Evolutionary conservation across 805 yeast genomes (phyloP).

Genomic region (Metschnikowia santaceciliae): DNA sequence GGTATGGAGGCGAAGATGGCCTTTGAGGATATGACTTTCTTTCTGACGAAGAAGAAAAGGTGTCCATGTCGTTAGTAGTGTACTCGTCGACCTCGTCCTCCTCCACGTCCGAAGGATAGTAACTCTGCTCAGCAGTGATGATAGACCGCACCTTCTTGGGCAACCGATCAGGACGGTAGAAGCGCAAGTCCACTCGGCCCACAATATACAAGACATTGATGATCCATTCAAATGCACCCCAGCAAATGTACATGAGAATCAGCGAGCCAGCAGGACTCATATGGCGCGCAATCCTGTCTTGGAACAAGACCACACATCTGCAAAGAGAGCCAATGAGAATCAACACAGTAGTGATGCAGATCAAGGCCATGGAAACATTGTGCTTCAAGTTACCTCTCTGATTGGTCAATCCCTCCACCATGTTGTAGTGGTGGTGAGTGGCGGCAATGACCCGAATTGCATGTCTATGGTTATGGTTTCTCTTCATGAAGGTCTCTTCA

Average conservation of each 20-base stretch:
- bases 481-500: slow-evolving; percentile 41
- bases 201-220: slow-evolving; percentile 54
- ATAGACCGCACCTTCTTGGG: slow-evolving; percentile 37
- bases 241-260: slow-evolving; percentile 60
- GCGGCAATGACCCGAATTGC: slow-evolving; percentile 62
- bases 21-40: slow-evolving; percentile 7
- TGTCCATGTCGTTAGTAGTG: slow-evolving; percentile 1
- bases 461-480: slow-evolving; percentile 45
- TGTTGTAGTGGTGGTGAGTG: slow-evolving; percentile 39
- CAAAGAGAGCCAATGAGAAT: slow-evolving; percentile 49
- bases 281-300: slow-evolving; percentile 20
- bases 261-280: slow-evolving; percentile 30
- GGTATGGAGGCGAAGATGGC: slow-evolving; percentile 16
- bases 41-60: slow-evolving; percentile 10
- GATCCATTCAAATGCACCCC: slow-evolving; percentile 64
- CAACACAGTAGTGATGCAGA: slow-evolving; percentile 44
- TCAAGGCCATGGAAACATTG: slow-evolving; percentile 46
- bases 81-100: slow-evolving; percentile 17
- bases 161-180: slow-evolving; percentile 69
- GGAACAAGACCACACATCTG: slow-evolving; percentile 48
- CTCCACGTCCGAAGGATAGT: slow-evolving; percentile 29
- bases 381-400: slow-evolving; percentile 44
- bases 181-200: slow-evolving; percentile 69
- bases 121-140: slow-evolving; percentile 41
- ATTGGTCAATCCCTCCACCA: slow-evolving; percentile 38